Conservation (phyloP, 2,329 filamentous ascomycete species). For the Alternaria rosae region DNA sequence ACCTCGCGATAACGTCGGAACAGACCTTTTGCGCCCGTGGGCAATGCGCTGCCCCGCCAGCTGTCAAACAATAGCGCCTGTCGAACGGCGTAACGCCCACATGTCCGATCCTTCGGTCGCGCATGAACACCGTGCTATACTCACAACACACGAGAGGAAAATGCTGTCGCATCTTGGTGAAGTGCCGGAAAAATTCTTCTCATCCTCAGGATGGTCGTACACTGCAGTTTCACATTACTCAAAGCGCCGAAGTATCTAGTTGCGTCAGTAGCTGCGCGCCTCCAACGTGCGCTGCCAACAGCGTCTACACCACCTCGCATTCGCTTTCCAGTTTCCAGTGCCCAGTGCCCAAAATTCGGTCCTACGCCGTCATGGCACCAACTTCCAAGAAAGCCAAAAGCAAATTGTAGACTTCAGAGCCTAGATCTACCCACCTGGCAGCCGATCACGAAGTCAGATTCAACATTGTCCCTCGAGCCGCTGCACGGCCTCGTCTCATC, state of each 20-base stretch:
- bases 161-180: background rate
- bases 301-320: background rate
- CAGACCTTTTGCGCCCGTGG: slow-evolving; percentile 4
- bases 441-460: background rate
- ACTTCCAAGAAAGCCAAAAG: background rate
- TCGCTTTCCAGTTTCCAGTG: background rate
- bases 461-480: background rate
- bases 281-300: background rate
- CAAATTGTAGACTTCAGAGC: background rate
- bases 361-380: background rate
- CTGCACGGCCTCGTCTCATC: background rate
- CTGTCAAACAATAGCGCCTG: slow-evolving; percentile 15
- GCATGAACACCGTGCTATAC: slow-evolving; percentile 4
- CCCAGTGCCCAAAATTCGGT: background rate
- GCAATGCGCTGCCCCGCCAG: slow-evolving; percentile 7
- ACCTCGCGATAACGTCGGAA: slow-evolving; percentile 13
- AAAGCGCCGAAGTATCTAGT: background rate
- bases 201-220: background rate
- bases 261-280: background rate
- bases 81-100: slow-evolving; percentile 3
- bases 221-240: background rate
- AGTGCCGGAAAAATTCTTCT: background rate
- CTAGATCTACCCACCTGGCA: background rate
- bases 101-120: slow-evolving; percentile 4
- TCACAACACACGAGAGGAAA: slow-evolving; percentile 1